Conservation (phyloP, 495 filamentous ascomycete species). For the Bacidia gigantensis region DNA sequence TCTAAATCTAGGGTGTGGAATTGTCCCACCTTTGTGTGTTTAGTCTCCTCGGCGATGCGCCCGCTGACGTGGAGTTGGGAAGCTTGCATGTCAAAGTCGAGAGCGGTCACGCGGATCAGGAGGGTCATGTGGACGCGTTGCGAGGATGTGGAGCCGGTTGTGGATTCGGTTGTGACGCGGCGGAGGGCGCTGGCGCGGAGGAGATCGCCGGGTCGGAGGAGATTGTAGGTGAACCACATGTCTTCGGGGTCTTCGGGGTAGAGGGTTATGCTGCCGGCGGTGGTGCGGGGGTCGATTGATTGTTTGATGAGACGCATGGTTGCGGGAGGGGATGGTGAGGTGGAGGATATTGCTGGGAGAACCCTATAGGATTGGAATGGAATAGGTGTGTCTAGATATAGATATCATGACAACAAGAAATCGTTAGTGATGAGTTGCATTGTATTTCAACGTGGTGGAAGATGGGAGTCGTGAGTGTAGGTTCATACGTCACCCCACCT, state of each 20-base stretch:
- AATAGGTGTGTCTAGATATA: too few relatives aligned
- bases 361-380: not conserved
- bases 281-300: constrained; percentile 59
- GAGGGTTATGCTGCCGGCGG: constrained; percentile 66
- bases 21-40: constrained; percentile 66
- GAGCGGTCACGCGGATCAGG: constrained; percentile 62
- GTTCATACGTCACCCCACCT: not conserved
- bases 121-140: constrained; percentile 66
- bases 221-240: constrained; percentile 98
- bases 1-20: constrained; percentile 89
- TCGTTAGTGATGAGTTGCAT: not conserved
- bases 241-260: constrained; percentile 89
- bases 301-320: constrained; percentile 58
- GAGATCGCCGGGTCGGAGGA: constrained; percentile 67
- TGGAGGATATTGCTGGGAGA: not conserved
- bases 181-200: constrained; percentile 74
- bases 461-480: not conserved
- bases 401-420: too few relatives aligned
- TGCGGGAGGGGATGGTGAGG: not conserved
- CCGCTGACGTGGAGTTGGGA: constrained; percentile 78
- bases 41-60: constrained; percentile 68
- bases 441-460: not conserved
- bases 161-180: constrained; percentile 54
- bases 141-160: constrained; percentile 62
- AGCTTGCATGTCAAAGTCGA: constrained; percentile 81